phyloP scores from a whole-genome alignment of 805 yeast species.

The Sugiyamaella americana region DNA sequence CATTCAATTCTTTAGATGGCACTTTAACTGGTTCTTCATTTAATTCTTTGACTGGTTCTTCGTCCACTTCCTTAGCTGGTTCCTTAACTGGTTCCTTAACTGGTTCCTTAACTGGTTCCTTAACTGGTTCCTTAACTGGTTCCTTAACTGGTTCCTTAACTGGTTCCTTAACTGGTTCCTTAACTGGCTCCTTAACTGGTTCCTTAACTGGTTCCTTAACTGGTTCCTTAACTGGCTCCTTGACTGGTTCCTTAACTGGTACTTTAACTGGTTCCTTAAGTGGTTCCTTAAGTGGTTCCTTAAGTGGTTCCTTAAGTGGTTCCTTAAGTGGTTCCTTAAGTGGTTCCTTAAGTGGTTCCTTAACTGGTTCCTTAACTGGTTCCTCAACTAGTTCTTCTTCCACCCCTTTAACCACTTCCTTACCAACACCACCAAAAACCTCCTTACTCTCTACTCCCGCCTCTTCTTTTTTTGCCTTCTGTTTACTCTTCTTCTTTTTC shows the following conservation, averaged over 20 bases:
- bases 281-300: not conserved
- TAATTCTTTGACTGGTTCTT: not conserved
- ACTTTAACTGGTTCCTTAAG: not conserved
- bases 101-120: not conserved
- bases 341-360: not conserved
- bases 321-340: not conserved
- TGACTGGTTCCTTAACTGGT: not conserved
- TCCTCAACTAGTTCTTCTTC: too few relatives aligned
- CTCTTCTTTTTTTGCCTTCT: conserved; percentile 2
- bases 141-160: not conserved
- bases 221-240: not conserved
- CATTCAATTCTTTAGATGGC: not conserved
- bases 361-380: too few relatives aligned
- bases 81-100: not conserved
- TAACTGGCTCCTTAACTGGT: not conserved
- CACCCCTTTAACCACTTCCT: too few relatives aligned
- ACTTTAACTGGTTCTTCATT: not conserved
- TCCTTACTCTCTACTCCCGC: not conserved
- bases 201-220: not conserved
- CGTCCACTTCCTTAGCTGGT: not conserved
- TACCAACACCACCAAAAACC: too few relatives aligned
- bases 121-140: not conserved
- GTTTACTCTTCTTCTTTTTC: conserved; percentile 1
- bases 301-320: not conserved
- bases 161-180: not conserved